phyloP scores from a whole-genome alignment of 2,329 filamentous ascomycete genomes.

The Alternaria tenuissima region DNA sequence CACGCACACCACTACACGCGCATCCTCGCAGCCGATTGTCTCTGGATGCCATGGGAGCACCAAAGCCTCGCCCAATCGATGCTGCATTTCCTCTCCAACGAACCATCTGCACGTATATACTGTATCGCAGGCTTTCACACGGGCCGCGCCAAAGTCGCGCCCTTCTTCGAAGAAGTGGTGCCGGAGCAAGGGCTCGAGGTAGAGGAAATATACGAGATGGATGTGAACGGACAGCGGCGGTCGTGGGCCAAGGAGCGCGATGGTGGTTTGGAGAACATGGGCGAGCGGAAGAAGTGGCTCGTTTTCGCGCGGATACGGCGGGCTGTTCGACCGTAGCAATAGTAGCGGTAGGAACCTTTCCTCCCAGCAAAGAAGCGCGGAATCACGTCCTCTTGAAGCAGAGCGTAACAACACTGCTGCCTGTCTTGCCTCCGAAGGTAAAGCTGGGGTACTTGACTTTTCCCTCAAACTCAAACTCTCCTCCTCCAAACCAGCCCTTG shows the following conservation, averaged over 20 bases:
- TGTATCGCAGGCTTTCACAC: conserved; percentile 78
- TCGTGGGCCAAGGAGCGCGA: conserved; percentile 65
- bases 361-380: not conserved
- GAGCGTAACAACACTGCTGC: conserved; percentile 86
- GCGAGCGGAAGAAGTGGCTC: conserved; percentile 74
- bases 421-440: conserved; percentile 86
- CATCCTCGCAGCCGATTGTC: conserved; percentile 74
- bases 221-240: conserved; percentile 70
- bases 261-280: conserved; percentile 68
- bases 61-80: conserved; percentile 70
- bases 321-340: conserved; percentile 3
- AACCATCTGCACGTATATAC: conserved; percentile 62
- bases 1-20: conserved; percentile 62
- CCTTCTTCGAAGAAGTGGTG: conserved; percentile 69
- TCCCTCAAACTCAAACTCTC: conserved; percentile 67
- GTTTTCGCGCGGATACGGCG: conserved; percentile 60
- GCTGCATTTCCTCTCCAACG: conserved; percentile 65
- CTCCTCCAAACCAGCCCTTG: conserved; percentile 74
- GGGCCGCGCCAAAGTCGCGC: conserved; percentile 69
- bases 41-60: conserved; percentile 80
- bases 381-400: conserved; percentile 71
- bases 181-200: conserved; percentile 61
- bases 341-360: not conserved
- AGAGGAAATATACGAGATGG: conserved; percentile 73
- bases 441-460: conserved; percentile 85